Conservation (phyloP, 305 asterid genomes). For the Fraxinus dipetala region DNA sequence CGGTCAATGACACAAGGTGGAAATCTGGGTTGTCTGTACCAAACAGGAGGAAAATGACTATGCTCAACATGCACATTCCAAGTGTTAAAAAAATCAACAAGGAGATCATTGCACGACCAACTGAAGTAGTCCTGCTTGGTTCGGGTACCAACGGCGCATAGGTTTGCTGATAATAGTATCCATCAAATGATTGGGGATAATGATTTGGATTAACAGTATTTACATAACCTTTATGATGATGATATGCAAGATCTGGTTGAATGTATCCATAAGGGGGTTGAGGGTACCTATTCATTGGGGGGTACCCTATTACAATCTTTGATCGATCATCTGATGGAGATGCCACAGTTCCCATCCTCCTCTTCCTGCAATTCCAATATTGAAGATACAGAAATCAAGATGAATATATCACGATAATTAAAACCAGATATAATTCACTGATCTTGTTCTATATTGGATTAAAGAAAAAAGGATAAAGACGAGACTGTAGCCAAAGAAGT, state of each 20-base stretch:
- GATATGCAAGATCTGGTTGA: background rate
- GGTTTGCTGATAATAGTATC: constrained; percentile 13
- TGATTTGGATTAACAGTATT: background rate
- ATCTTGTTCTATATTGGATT: background rate
- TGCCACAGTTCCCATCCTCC: constrained; percentile 26
- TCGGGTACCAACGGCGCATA: constrained; percentile 12
- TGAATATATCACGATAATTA: background rate
- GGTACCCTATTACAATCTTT: constrained; percentile 30
- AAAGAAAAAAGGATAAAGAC: background rate
- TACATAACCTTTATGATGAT: background rate
- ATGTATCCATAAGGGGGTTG: constrained; percentile 7
- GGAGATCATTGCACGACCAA: constrained; percentile 39
- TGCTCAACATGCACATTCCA: constrained; percentile 37
- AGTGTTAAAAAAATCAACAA: constrained; percentile 29
- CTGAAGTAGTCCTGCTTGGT: background rate
- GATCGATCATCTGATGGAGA: constrained; percentile 15
- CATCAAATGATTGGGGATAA: background rate
- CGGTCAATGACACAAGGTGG: constrained; percentile 24
- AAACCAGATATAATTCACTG: background rate
- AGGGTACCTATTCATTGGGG: constrained; percentile 25
- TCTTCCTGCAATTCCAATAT: constrained; percentile 9
- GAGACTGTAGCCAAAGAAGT: background rate
- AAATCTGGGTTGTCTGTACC: constrained; percentile 47
- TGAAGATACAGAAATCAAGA: background rate
- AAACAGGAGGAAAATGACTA: constrained; percentile 49